Percentiles rank a stretch among this genome's conserved stretches.
phyloP scores from a whole-genome alignment of 2,329 filamentous ascomycete genomes.

The Fusarium avenaceum region DNA sequence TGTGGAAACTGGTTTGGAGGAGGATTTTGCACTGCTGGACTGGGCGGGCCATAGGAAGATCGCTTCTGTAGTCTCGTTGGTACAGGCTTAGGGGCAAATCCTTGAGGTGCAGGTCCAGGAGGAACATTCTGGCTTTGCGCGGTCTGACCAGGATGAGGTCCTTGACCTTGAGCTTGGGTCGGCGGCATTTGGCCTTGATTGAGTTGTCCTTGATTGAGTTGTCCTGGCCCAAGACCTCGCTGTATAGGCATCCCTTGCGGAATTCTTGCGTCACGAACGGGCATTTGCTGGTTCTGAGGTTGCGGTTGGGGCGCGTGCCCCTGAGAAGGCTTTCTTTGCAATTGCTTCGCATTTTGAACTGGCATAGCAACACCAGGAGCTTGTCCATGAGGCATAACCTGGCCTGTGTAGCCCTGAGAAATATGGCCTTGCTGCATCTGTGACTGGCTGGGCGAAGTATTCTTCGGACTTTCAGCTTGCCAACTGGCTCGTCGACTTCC shows the following conservation, averaged over 20 bases:
- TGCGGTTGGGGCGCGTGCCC: conserved; percentile 22
- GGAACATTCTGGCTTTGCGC: conserved; percentile 9
- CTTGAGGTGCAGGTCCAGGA: conserved; percentile 21
- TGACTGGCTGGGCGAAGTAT: conserved; percentile 24
- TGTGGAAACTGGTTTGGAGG: conserved; percentile 16
- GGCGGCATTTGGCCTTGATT: conserved; percentile 14
- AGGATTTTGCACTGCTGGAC: conserved; percentile 21
- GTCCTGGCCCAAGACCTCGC: conserved; percentile 14
- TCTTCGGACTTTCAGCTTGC: conserved; percentile 34
- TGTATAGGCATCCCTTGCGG: conserved; percentile 12
- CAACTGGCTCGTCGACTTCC: conserved; percentile 43
- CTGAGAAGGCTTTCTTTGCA: conserved; percentile 41
- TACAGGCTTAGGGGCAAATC: conserved; percentile 16
- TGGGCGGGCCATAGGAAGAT: conserved; percentile 30
- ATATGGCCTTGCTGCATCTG: conserved; percentile 26
- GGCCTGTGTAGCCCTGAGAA: conserved; percentile 19
- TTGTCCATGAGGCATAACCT: conserved; percentile 16
- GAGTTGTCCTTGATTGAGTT: conserved; percentile 15
- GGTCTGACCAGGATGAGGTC: conserved; percentile 13
- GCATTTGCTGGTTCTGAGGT: conserved; percentile 26
- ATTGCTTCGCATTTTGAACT: conserved; percentile 26
- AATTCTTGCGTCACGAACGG: conserved; percentile 6
- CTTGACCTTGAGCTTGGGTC: conserved; percentile 13
- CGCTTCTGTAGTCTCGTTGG: conserved; percentile 28
- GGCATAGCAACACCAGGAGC: conserved; percentile 6